Evolutionary conservation across 140 eudicot species (phyloP), one percentile per base, ranked within the genome.

Genomic region (Ambrosia hybrid): DNA sequence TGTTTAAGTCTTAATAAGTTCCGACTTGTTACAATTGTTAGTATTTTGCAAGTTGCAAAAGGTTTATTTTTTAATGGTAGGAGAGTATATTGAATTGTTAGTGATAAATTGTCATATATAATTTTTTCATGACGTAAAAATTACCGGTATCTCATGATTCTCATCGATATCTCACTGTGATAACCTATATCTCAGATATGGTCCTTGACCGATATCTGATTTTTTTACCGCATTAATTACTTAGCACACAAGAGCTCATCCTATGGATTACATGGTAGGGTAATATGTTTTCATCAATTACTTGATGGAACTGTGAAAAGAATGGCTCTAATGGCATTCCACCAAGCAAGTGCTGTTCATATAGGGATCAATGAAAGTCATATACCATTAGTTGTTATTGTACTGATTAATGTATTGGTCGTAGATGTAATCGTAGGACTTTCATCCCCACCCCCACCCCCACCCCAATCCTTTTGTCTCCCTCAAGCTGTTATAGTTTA

Each of bases 231-330:
- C 34, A 30, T 30, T 30, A 30, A 30, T 2, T 30, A 2, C 34
- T 30, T 30, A 30, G 34, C 57, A 41, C 8, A 1, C 30, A 58
- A 36, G 74, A 46, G 80, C 68, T 30, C 9, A 39, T 45, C 30
- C 46, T 48, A 57, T 59, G 63, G 67, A 48, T 56, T 45, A 37
- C 26, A 38, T 56, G 6, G 73, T 43, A 14, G 64, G 58, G 48
- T 75, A 55, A 21, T 8, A 13, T 8, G 13, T 26, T 63, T 65
- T 51, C 46, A 17, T 56, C 34, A 26, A 53, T 2, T 43, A 56
- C 73, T 55, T 56, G 67, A 56, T 74, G 79, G 16, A 43, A 56
- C 59, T 43, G 17, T 66, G 38, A 55, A 66, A 74, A 41, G 36
- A 65, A 33, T 64, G 60, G 34, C 55, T 62, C 52, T n/a, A 37